Evolutionary conservation across 768 basidiomycete species (phyloP).

Genomic region (Boletus subcaerulescens): DNA sequence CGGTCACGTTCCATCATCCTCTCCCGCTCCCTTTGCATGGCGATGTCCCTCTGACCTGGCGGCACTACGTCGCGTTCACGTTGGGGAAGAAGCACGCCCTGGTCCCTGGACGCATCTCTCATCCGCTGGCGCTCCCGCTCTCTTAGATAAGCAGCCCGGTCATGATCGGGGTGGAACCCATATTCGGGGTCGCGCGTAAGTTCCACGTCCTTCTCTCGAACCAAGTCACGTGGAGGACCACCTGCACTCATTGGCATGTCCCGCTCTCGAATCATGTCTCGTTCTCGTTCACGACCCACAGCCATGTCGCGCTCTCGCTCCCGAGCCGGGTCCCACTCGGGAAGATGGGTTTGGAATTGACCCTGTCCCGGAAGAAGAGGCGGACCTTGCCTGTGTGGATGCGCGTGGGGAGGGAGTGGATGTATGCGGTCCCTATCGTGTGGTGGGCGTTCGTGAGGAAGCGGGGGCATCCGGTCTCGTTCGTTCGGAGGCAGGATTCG

Average conservation of each 20-base stretch:
- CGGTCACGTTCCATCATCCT: conserved; percentile 24
- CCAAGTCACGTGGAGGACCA: conserved; percentile 24
- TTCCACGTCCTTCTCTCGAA: conserved; percentile 25
- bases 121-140: conserved; percentile 23
- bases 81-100: conserved; percentile 16
- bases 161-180: conserved; percentile 22
- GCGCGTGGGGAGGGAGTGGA: conserved; percentile 20
- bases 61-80: conserved; percentile 24
- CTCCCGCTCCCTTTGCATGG: conserved; percentile 26
- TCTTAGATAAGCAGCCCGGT: conserved; percentile 19
- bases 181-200: conserved; percentile 24
- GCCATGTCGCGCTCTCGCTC: conserved; percentile 24
- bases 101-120: conserved; percentile 21
- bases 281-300: conserved; percentile 23
- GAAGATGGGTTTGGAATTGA: conserved; percentile 29
- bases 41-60: conserved; percentile 18
- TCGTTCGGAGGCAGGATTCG: conserved; percentile 23
- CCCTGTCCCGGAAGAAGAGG: conserved; percentile 29
- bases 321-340: conserved; percentile 26
- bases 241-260: conserved; percentile 15
- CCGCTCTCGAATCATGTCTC: conserved; percentile 23
- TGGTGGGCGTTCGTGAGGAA: conserved; percentile 21
- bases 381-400: conserved; percentile 18
- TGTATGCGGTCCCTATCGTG: conserved; percentile 30
- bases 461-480: conserved; percentile 24